phyloP scores from a whole-genome alignment of 192 early-diverging fungal genomes.

The Chytriomyces confervae region DNA sequence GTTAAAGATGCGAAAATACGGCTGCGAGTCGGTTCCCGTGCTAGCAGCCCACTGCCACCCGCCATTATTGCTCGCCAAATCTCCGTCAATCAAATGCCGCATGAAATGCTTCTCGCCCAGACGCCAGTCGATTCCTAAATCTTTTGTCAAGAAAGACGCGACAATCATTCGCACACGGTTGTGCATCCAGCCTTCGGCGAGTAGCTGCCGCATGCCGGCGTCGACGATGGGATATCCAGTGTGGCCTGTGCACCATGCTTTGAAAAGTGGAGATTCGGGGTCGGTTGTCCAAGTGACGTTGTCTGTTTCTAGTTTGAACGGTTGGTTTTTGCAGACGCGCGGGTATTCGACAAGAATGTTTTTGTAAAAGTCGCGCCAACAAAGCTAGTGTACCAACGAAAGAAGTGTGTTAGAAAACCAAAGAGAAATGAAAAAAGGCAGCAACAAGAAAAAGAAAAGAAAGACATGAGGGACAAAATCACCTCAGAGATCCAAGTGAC shows the following conservation, averaged over 20 bases:
- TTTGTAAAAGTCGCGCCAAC: constrained; percentile 73
- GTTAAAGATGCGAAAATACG: constrained; percentile 74
- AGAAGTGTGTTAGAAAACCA: neutral
- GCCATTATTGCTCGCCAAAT: constrained; percentile 72
- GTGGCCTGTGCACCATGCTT: constrained; percentile 66
- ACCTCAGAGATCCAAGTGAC: constrained; percentile 68
- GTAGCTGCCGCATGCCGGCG: constrained; percentile 67
- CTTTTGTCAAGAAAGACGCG: constrained; percentile 57
- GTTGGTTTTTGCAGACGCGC: constrained; percentile 60
- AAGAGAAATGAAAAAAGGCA: neutral
- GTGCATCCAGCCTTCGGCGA: constrained; percentile 66
- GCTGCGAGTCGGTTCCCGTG: constrained; percentile 72
- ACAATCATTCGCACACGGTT: constrained; percentile 69
- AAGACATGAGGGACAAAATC: constrained; percentile 45
- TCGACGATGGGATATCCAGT: constrained; percentile 53
- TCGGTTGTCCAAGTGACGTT: constrained; percentile 59
- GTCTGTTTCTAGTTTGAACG: constrained; percentile 59
- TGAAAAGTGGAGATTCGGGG: constrained; percentile 44
- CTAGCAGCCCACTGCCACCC: constrained; percentile 74
- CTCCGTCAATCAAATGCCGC: constrained; percentile 69
- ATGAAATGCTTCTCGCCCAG: constrained; percentile 75
- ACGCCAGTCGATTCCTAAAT: constrained; percentile 67
- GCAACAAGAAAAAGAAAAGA: constrained; percentile 36
- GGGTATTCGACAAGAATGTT: constrained; percentile 64
- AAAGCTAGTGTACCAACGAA: constrained; percentile 36